phyloP scores from a whole-genome alignment of 2,329 filamentous ascomycete genomes.

The Neoscytalidium dimidiatum region DNA sequence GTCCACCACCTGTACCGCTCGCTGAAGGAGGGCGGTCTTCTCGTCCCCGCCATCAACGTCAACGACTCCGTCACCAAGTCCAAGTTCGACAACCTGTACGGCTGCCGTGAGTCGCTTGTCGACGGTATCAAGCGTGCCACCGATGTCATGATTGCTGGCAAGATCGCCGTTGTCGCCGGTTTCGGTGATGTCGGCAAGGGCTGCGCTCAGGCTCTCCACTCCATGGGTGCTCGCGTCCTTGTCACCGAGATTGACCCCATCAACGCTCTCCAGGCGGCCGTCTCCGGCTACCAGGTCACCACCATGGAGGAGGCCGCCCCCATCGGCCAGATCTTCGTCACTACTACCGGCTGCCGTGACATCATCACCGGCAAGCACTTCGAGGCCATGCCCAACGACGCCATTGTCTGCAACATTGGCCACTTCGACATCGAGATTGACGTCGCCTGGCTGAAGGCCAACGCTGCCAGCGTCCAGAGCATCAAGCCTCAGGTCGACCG shows the following conservation, averaged over 20 bases:
- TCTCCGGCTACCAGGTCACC: slow-evolving; percentile 94
- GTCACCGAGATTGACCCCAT: slow-evolving; percentile 98
- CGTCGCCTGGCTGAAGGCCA: slow-evolving; percentile 98
- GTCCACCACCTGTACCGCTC: slow-evolving; percentile 99
- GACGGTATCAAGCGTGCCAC: slow-evolving; percentile 99
- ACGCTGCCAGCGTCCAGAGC: slow-evolving; percentile 89
- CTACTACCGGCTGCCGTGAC: slow-evolving; percentile 98
- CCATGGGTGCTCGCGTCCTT: slow-evolving; percentile 95
- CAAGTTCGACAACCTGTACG: slow-evolving; percentile 99
- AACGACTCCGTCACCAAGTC: slow-evolving; percentile 99
- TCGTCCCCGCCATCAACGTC: slow-evolving; percentile 95
- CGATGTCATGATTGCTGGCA: slow-evolving; percentile 99
- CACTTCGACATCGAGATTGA: slow-evolving; percentile 99
- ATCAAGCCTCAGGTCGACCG: slow-evolving; percentile 99
- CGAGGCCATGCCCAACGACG: slow-evolving; percentile 92
- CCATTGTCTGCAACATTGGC: slow-evolving; percentile 99
- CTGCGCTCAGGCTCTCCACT: slow-evolving; percentile 91
- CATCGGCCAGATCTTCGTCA: slow-evolving; percentile 96
- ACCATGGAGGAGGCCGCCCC: slow-evolving; percentile 96
- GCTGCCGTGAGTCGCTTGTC: slow-evolving; percentile 96
- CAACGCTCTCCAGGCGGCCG: slow-evolving; percentile 98
- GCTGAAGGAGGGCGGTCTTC: slow-evolving; percentile 72
- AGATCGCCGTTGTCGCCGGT: slow-evolving; percentile 95
- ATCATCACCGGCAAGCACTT: slow-evolving; percentile 93
- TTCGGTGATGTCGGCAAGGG: slow-evolving; percentile 99